Evolutionary conservation across 2,329 filamentous ascomycete genomes (phyloP).

Genomic region (Clonostachys solani): DNA sequence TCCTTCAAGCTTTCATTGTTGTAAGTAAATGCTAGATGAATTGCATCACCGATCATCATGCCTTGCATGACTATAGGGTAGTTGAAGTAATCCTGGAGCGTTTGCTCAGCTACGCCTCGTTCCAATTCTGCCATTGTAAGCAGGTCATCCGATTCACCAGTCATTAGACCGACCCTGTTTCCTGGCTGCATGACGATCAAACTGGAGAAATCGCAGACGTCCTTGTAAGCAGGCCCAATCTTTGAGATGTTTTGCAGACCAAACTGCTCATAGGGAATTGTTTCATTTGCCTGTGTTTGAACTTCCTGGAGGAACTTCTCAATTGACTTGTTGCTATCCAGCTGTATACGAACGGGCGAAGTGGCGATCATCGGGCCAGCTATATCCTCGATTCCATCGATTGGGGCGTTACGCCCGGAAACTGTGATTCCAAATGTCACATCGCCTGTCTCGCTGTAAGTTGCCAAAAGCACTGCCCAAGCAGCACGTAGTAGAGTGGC

Average conservation of each 20-base stretch:
- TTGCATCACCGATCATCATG: background rate
- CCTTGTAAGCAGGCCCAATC: conserved; percentile 5
- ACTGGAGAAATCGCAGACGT: conserved; percentile 11
- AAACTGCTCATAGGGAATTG: conserved; percentile 12
- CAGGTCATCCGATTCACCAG: background rate
- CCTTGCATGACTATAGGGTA: conserved; percentile 4
- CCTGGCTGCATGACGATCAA: conserved; percentile 10
- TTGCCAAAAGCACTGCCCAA: conserved; percentile 5
- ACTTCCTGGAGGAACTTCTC: conserved; percentile 6
- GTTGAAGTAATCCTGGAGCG: conserved; percentile 13
- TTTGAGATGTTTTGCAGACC: conserved; percentile 15
- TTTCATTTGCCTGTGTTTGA: conserved; percentile 7
- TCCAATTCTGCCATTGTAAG: conserved; percentile 13
- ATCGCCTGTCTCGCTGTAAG: conserved; percentile 25
- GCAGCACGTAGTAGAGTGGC: conserved; percentile 8
- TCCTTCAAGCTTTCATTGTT: conserved; percentile 3
- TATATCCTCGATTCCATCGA: conserved; percentile 9
- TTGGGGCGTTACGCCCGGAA: conserved; percentile 6
- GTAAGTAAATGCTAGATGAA: conserved; percentile 2
- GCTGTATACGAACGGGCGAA: conserved; percentile 5
- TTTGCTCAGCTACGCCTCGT: conserved; percentile 9
- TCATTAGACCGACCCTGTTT: background rate
- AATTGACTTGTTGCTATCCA: conserved; percentile 3
- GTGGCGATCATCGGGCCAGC: conserved; percentile 9
- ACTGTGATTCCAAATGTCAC: conserved; percentile 9